A percentile compares a stretch with the other conserved stretches of the same genome.
phyloP scores from a whole-genome alignment of 2,329 filamentous ascomycete genomes.

The Septoria linicola region DNA sequence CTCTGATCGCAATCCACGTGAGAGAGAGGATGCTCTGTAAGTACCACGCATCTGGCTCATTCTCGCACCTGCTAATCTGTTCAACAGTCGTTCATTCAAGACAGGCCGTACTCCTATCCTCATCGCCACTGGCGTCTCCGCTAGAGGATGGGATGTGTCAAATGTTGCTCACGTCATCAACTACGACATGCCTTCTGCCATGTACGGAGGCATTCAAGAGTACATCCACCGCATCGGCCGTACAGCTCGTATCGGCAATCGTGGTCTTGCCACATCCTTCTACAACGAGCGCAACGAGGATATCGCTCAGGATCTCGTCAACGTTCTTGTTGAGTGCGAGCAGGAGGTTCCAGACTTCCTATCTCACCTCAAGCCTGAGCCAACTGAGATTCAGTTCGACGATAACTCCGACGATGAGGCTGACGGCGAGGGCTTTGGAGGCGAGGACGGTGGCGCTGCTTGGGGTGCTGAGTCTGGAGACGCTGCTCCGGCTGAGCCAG shows the following conservation, averaged over 20 bases:
- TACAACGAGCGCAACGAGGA: slow-evolving; percentile 76
- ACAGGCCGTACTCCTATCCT: slow-evolving; percentile 72
- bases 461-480: slow-evolving; percentile 18
- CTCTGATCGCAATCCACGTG: slow-evolving; percentile 77
- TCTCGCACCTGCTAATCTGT: slow-evolving; percentile 1
- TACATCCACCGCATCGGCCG: slow-evolving; percentile 95
- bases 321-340: slow-evolving; percentile 75
- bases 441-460: slow-evolving; percentile 22
- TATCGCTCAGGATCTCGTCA: slow-evolving; percentile 71
- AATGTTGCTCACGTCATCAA: slow-evolving; percentile 93
- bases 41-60: slow-evolving; percentile 32
- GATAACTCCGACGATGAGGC: slow-evolving; percentile 53
- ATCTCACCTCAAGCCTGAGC: slow-evolving; percentile 60
- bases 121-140: slow-evolving; percentile 77
- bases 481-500: slow-evolving; percentile 12
- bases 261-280: slow-evolving; percentile 83
- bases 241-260: slow-evolving; percentile 88
- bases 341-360: slow-evolving; percentile 84
- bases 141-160: slow-evolving; percentile 83
- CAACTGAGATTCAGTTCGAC: slow-evolving; percentile 51
- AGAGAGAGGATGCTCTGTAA: slow-evolving; percentile 86
- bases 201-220: slow-evolving; percentile 85
- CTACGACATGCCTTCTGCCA: slow-evolving; percentile 73
- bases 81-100: slow-evolving; percentile 69
- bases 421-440: slow-evolving; percentile 18